Percentiles rank a stretch among this genome's conserved stretches.
Conservation (phyloP, 192 early-diverging fungal species). For the Linnemannia exigua region DNA sequence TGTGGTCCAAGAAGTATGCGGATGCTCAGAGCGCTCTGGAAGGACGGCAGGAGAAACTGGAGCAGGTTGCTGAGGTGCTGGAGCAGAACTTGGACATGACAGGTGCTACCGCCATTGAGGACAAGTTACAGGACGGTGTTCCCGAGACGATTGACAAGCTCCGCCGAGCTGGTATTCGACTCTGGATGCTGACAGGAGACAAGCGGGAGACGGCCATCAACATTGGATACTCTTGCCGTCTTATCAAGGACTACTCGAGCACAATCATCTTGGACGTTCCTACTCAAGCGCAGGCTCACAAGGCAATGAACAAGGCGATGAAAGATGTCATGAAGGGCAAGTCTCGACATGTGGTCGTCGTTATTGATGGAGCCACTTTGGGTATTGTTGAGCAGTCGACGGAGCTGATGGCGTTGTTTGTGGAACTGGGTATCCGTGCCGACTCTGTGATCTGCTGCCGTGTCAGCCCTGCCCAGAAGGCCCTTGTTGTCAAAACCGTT, state of each 20-base stretch:
- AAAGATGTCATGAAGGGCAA: constrained; percentile 56
- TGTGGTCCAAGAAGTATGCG: constrained; percentile 76
- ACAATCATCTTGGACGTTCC: constrained; percentile 62
- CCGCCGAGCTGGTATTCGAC: constrained; percentile 80
- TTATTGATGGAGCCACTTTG: constrained; percentile 59
- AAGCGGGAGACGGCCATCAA: constrained; percentile 95
- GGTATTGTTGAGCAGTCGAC: constrained; percentile 62
- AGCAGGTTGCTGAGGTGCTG: constrained; percentile 77
- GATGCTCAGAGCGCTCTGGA: constrained; percentile 78
- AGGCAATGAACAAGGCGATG: constrained; percentile 52
- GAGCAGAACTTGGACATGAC: constrained; percentile 82
- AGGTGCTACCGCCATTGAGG: constrained; percentile 93
- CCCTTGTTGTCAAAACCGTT: constrained; percentile 83
- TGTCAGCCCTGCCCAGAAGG: constrained; percentile 92
- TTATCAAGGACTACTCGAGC: constrained; percentile 68
- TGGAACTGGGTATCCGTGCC: constrained; percentile 81
- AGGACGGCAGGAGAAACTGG: constrained; percentile 69
- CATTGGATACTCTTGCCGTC: constrained; percentile 84
- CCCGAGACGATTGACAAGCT: constrained; percentile 87
- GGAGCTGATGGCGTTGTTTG: constrained; percentile 71
- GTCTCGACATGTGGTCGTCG: constrained; percentile 61
- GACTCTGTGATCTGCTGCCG: constrained; percentile 92
- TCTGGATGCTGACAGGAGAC: constrained; percentile 96
- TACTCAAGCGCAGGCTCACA: constrained; percentile 51
- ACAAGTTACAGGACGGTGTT: constrained; percentile 88